Percentiles rank a stretch among this genome's conserved stretches.
These are phyloP conservation scores for Alternaria consortialis DNA, from an alignment of 2,329 filamentous ascomycete species.

Conservation along the genomic window DNA sequence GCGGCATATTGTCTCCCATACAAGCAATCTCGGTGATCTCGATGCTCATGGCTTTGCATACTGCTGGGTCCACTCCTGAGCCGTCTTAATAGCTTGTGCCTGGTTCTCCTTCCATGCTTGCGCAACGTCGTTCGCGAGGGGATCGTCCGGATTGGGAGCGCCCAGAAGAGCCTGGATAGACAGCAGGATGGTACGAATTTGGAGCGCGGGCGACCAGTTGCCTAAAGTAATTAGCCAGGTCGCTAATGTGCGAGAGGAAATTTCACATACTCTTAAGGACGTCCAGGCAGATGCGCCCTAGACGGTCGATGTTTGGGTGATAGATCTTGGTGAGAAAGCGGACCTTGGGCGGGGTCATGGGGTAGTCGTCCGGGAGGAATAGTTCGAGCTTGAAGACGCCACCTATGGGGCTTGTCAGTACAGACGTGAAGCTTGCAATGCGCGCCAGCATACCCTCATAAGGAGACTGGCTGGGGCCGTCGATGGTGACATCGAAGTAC, in stretches of 20 bases:
- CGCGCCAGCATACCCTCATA: conserved; percentile 80
- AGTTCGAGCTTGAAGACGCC: conserved; percentile 97
- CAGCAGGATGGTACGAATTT: conserved; percentile 97
- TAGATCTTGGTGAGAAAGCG: conserved; percentile 99
- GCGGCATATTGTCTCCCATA: neutral
- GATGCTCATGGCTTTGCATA: conserved; percentile 66
- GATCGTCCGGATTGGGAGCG: conserved; percentile 96
- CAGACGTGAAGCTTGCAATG: neutral
- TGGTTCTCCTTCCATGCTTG: conserved; percentile 99
- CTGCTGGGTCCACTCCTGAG: conserved; percentile 87
- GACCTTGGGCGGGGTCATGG: conserved; percentile 98
- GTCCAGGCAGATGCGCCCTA: conserved; percentile 95
- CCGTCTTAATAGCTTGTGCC: conserved; percentile 88
- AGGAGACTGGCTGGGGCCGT: conserved; percentile 89
- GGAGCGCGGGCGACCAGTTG: conserved; percentile 98
- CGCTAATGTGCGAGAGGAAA: neutral
- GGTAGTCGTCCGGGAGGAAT: conserved; percentile 97
- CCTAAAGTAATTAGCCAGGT: conserved; percentile 61
- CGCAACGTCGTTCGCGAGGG: conserved; percentile 96
- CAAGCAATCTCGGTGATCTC: neutral
- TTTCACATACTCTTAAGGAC: conserved; percentile 83
- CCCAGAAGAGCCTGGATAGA: conserved; percentile 97
- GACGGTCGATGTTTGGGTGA: conserved; percentile 97
- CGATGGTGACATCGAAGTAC: conserved; percentile 97
- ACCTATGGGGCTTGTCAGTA: conserved; percentile 54